These are phyloP conservation scores for Fusarium armeniacum DNA, from an alignment of 2,329 filamentous ascomycete species.

Conservation along the genomic window DNA sequence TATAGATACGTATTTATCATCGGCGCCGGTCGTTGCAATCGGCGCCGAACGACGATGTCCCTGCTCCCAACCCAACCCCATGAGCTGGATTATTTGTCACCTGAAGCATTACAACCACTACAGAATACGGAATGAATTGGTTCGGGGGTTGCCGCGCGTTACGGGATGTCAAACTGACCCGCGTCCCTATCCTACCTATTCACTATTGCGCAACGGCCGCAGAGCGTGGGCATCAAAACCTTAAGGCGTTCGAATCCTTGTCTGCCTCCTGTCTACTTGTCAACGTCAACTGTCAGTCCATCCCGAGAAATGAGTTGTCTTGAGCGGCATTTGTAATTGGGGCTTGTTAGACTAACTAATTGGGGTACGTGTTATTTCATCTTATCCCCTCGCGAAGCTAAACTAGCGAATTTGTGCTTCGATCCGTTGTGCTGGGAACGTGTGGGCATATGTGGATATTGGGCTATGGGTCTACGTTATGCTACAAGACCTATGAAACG, in stretches of 20 bases:
- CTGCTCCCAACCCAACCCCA: conserved; percentile 12
- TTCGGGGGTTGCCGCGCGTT: not conserved
- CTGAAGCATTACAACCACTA: conserved; percentile 6
- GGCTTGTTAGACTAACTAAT: not conserved
- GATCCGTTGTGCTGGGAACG: conserved; percentile 23
- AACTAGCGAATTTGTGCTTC: conserved; percentile 17
- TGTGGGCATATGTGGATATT: conserved; percentile 7
- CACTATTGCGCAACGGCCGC: conserved; percentile 24
- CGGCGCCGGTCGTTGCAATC: conserved; percentile 31
- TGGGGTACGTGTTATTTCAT: not conserved
- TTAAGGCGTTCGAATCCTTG: conserved; percentile 33
- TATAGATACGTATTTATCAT: conserved; percentile 19
- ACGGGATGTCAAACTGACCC: conserved; percentile 2
- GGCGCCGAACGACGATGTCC: conserved; percentile 30
- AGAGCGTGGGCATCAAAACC: conserved; percentile 25
- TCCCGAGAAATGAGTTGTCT: conserved; percentile 20
- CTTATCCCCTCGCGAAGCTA: conserved; percentile 12
- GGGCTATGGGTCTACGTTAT: not conserved
- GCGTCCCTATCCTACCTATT: not conserved
- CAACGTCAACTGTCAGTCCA: conserved; percentile 6
- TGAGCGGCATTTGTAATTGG: conserved; percentile 29
- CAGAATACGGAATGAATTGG: not conserved
- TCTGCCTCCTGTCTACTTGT: conserved; percentile 8
- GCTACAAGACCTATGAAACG: conserved; percentile 5
- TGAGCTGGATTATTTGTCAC: conserved; percentile 14